Evolutionary conservation across 1,284 basidiomycete genomes (phyloP), one percentile per base, ranked within the genome.

Genomic region (Psilocybe mexicana): DNA sequence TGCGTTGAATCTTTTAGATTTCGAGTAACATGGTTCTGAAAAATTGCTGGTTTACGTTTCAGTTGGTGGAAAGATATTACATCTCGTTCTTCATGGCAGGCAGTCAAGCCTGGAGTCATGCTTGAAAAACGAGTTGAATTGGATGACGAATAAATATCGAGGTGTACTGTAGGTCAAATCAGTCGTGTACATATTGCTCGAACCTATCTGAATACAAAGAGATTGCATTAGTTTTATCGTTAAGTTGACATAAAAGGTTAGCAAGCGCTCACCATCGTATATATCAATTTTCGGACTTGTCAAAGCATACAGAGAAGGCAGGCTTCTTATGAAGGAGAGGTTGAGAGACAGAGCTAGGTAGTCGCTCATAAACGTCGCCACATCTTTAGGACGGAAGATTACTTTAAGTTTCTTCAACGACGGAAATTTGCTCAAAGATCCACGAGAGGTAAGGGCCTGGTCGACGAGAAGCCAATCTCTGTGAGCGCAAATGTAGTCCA

Each of bases 31-130:
- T 30, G 3, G 12, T n/a, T 24, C 44, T 54, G 44, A 35, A 28
- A 33, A 57, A 33, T 23, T 24, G 10, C 30, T 23, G 14, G 12
- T 33, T 49, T 10, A 48, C 6, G 18, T 6, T 35, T 8, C 14
- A 76, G 75, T 51, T 78, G 76, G 76, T 75, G 71, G 67, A 67
- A 70, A 18, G 72, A 69, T 8, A 63, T 79, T 42, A 66, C 68
- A 18, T 64, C 70, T 8, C 67, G 76, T 35, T 67, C 72, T 12
- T 68, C 74, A 2, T 79, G 76, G 76, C 57, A 65, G 55, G 73
- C 72, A 0, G 69, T 77, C 26, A 78, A 73, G 54, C 61, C 60
- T 30, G 67, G 65, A 7, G 65, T 72, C 23, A 57, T 40, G 38
- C 38, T 40, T 11, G n/a, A 40, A 40, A 40, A 8, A 12, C 6